Percentiles rank a stretch among this genome's conserved stretches.
Conservation (phyloP, 2,329 filamentous ascomycete species). For the Botrytis medusae region DNA sequence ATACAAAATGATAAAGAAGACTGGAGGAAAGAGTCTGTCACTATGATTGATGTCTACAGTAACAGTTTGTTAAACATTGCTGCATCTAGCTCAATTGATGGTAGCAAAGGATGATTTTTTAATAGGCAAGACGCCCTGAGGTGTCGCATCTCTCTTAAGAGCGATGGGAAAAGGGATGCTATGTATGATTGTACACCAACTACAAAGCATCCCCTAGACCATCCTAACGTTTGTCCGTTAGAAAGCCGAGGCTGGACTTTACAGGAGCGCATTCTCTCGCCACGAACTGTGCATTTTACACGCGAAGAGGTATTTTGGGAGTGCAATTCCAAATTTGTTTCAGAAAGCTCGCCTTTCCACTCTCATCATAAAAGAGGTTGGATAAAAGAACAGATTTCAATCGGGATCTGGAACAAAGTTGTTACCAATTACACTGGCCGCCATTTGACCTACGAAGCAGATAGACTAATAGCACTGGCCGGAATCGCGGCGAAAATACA, state of each 20-base stretch:
- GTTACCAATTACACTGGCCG: background rate
- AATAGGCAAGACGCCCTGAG: background rate
- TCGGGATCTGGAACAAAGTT: background rate
- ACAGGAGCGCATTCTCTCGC: background rate
- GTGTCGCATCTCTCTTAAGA: background rate
- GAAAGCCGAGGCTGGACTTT: background rate
- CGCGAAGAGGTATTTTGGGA: background rate
- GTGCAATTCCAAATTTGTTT: background rate
- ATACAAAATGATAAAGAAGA: background rate
- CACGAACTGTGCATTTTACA: background rate
- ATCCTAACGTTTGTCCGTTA: background rate
- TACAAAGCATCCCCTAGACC: rapidly evolving
- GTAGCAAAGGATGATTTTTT: background rate
- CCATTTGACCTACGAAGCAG: background rate
- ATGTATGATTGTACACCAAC: background rate
- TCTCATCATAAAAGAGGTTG: too few species aligned
- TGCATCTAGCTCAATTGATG: background rate
- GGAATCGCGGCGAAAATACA: background rate
- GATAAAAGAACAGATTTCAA: background rate
- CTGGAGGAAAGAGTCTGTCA: background rate
- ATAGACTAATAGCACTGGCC: background rate
- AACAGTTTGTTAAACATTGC: background rate
- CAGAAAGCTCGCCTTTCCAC: background rate
- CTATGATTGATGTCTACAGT: background rate
- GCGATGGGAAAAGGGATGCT: background rate